These are phyloP conservation scores for Uncinocarpus reesii DNA, from an alignment of 2,329 filamentous ascomycete species.

Conservation along the genomic window DNA sequence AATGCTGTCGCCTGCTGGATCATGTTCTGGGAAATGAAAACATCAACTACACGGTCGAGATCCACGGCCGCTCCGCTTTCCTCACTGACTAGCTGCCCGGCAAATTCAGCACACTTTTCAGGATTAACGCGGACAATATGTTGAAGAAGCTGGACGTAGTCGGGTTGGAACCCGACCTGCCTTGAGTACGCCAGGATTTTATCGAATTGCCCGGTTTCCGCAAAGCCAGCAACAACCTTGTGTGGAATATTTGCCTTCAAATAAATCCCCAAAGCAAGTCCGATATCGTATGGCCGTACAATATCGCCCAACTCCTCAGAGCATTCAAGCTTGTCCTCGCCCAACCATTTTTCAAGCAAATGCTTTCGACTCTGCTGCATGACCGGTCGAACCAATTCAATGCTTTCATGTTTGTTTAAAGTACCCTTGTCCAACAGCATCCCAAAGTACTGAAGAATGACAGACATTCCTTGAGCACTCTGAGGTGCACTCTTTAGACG, in stretches of 20 bases:
- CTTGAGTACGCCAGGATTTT: slow-evolving; percentile 88
- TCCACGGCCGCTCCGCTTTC: slow-evolving; percentile 81
- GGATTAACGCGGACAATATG: slow-evolving; percentile 85
- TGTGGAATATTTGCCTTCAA: slow-evolving; percentile 79
- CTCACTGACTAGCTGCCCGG: slow-evolving; percentile 79
- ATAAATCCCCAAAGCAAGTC: slow-evolving; percentile 80
- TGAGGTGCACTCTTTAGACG: slow-evolving; percentile 80
- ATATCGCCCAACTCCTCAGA: slow-evolving; percentile 95
- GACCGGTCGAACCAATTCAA: slow-evolving; percentile 87
- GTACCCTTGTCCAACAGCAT: slow-evolving; percentile 92
- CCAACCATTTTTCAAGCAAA: slow-evolving; percentile 93
- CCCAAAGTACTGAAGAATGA: slow-evolving; percentile 94
- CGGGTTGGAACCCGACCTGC: slow-evolving; percentile 79
- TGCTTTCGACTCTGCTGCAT: slow-evolving; percentile 90
- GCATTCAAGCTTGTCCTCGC: slow-evolving; percentile 88
- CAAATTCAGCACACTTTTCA: slow-evolving; percentile 91
- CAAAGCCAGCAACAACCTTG: slow-evolving; percentile 90
- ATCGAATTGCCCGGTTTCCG: slow-evolving; percentile 92
- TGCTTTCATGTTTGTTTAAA: slow-evolving; percentile 83
- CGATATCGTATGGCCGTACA: slow-evolving; percentile 78
- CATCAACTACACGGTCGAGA: slow-evolving; percentile 87
- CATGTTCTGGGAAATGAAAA: slow-evolving; percentile 97
- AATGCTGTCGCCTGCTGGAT: slow-evolving; percentile 97
- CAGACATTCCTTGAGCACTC: slow-evolving; percentile 65
- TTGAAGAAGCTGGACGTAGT: slow-evolving; percentile 84